Evolutionary conservation across 441 rosid species (phyloP).

Genomic region (Viola pubescens): DNA sequence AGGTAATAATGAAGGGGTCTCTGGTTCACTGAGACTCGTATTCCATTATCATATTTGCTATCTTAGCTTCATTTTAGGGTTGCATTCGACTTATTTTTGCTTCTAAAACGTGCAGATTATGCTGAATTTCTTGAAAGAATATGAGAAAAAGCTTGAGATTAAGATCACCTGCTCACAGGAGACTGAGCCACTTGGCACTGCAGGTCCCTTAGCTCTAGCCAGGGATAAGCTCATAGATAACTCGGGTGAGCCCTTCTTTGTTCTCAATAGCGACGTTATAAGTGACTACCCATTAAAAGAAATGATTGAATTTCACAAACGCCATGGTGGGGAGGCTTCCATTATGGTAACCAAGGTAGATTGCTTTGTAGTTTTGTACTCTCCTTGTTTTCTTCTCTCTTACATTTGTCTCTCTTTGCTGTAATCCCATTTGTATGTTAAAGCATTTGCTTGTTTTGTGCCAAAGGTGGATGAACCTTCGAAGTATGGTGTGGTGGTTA

Average conservation of each 20-base stretch:
- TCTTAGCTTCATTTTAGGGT: not conserved
- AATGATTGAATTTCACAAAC: conserved; percentile 65
- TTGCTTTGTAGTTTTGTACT: not conserved
- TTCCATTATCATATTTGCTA: not conserved
- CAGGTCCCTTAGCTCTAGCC: conserved; percentile 86
- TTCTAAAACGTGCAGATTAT: conserved; percentile 38
- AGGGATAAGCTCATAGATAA: conserved; percentile 68
- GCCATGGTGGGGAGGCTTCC: conserved; percentile 87
- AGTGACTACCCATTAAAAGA: conserved; percentile 70
- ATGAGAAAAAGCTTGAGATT: conserved; percentile 62
- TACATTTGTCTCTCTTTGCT: not conserved
- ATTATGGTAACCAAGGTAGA: conserved; percentile 90
- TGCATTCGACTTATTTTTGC: not conserved
- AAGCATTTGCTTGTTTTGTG: conserved; percentile 2
- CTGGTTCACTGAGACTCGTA: not conserved
- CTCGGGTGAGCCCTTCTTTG: conserved; percentile 71
- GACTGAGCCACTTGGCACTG: conserved; percentile 84
- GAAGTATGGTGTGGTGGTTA: conserved; percentile 80
- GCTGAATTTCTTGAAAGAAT: conserved; percentile 74
- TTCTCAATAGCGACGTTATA: conserved; percentile 88
- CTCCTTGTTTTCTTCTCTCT: not conserved
- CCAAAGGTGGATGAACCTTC: conserved; percentile 77
- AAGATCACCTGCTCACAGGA: conserved; percentile 85
- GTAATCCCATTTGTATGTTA: not conserved
- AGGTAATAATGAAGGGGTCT: conserved; percentile 28